Evolutionary conservation across 257 asterid species (phyloP).

Genomic region (Solanum paucissectum): DNA sequence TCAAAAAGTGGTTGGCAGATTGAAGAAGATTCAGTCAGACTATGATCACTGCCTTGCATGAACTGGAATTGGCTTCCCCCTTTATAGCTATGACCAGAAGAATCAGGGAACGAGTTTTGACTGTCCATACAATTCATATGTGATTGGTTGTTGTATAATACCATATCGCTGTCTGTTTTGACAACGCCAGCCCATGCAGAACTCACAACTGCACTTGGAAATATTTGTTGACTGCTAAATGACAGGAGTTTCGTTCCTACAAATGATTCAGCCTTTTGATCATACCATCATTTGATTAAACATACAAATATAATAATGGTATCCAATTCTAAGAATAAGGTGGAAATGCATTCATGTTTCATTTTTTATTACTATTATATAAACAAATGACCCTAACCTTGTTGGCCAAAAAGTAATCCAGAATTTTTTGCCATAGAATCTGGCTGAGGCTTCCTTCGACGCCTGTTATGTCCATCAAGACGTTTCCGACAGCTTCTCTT

Average conservation of each 20-base stretch:
- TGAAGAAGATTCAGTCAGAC: constrained; percentile 22
- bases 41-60: constrained; percentile 20
- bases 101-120: constrained; percentile 20
- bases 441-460: constrained; percentile 88
- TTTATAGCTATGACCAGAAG: constrained; percentile 22
- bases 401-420: constrained; percentile 27
- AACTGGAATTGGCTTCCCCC: constrained; percentile 33
- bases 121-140: constrained; percentile 21
- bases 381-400: constrained; percentile 2
- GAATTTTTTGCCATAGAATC: constrained; percentile 34
- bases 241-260: constrained; percentile 43
- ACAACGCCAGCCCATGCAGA: constrained; percentile 35
- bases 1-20: constrained; percentile 25
- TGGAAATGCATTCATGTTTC: background rate
- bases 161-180: constrained; percentile 26
- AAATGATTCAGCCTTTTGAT: background rate
- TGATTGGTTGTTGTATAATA: constrained; percentile 22
- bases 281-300: background rate
- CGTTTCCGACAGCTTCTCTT: constrained; percentile 93
- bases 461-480: constrained; percentile 76
- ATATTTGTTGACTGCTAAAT: constrained; percentile 35
- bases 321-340: background rate
- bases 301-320: background rate
- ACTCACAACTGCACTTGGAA: constrained; percentile 25
- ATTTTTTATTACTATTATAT: background rate